Evolutionary conservation across 495 filamentous ascomycete genomes (phyloP).

Genomic region (Penicillium longicatenatum): DNA sequence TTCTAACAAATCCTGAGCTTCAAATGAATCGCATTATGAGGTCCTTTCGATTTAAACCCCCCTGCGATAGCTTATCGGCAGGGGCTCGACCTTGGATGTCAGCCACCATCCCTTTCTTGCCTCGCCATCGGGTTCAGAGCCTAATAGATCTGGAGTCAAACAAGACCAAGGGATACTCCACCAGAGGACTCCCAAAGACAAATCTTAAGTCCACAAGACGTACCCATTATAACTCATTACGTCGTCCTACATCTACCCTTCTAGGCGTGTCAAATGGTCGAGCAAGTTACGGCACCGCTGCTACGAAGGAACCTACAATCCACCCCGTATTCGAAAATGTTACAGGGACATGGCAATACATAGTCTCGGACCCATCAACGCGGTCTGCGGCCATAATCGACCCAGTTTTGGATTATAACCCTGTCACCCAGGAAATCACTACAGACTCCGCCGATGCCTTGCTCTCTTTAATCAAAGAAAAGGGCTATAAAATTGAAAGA

Average conservation of each 20-base stretch:
- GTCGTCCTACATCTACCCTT: not conserved
- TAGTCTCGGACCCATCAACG: conserved; percentile 56
- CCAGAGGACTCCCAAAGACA: not conserved
- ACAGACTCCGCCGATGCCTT: conserved; percentile 53
- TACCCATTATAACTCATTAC: not conserved
- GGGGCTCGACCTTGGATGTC: not conserved
- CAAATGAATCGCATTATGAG: not conserved
- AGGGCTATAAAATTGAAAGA: conserved; percentile 47
- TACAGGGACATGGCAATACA: conserved; percentile 63
- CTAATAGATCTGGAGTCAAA: not conserved
- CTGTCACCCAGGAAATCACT: conserved; percentile 42
- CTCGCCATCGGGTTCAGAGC: not conserved
- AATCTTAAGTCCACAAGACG: not conserved
- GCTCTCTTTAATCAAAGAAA: conserved; percentile 38
- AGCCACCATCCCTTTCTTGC: not conserved
- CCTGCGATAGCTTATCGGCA: not conserved
- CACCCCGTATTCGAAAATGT: conserved; percentile 43
- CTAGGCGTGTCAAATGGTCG: not conserved
- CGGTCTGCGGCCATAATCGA: conserved; percentile 56
- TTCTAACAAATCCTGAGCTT: not conserved
- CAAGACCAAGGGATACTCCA: not conserved
- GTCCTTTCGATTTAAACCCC: not conserved
- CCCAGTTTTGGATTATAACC: conserved; percentile 60
- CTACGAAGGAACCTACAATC: conserved; percentile 35
- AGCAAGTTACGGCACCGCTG: conserved; percentile 13